These are phyloP conservation scores for Fusarium albosuccineum DNA, from an alignment of 2,329 filamentous ascomycete species.

Conservation along the genomic window DNA sequence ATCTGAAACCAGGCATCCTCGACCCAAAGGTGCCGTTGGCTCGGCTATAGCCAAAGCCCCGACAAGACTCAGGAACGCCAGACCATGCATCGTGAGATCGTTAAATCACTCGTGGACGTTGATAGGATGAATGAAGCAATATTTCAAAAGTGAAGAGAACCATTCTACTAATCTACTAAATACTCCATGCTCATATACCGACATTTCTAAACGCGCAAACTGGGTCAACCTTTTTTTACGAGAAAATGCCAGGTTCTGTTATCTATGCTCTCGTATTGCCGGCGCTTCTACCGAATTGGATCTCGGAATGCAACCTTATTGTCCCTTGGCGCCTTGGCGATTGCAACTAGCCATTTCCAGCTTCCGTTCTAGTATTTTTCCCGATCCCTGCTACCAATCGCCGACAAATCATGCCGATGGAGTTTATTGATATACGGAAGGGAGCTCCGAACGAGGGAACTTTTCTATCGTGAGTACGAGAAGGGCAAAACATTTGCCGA, in stretches of 20 bases:
- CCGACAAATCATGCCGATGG: too few species aligned
- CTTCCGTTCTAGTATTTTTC: neutral
- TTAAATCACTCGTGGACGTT: neutral
- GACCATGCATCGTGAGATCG: neutral
- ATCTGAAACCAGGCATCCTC: constrained; percentile 17
- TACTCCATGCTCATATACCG: too few species aligned
- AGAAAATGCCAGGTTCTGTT: neutral
- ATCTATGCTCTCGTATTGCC: neutral
- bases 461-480: too few species aligned
- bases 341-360: neutral
- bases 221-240: neutral
- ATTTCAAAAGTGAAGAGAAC: neutral
- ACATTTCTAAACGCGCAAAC: too few species aligned
- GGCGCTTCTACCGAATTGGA: neutral
- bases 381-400: neutral
- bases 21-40: neutral
- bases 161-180: too few species aligned
- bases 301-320: neutral
- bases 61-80: neutral
- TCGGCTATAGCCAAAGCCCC: neutral
- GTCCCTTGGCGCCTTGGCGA: neutral
- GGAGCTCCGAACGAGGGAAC: too few species aligned
- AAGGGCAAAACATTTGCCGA: too few species aligned
- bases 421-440: too few species aligned
- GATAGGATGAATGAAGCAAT: neutral